These are phyloP conservation scores for Russula sp. DNA, from an alignment of 768 basidiomycete species.

Conservation along the genomic window DNA sequence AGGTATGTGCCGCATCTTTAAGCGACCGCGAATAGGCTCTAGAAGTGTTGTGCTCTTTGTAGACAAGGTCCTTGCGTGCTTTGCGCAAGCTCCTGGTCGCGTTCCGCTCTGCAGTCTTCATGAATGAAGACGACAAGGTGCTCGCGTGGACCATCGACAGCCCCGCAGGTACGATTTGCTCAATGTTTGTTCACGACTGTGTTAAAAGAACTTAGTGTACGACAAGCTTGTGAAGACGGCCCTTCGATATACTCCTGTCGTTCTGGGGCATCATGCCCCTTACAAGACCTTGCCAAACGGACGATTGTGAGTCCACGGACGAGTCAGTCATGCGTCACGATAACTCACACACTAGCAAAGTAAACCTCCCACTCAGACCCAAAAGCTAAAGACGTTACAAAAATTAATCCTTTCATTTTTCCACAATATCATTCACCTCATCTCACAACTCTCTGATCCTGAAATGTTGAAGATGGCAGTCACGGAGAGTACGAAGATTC, in stretches of 20 bases:
- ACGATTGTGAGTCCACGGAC: constrained; percentile 60
- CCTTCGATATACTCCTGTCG: constrained; percentile 84
- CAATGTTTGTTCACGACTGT: not conserved
- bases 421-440: constrained; percentile 73
- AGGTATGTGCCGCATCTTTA: constrained; percentile 42
- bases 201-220: constrained; percentile 58
- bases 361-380: constrained; percentile 77
- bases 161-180: constrained; percentile 50
- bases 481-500: constrained; percentile 77
- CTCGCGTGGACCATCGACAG: constrained; percentile 86
- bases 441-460: constrained; percentile 67
- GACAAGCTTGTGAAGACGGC: constrained; percentile 86
- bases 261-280: constrained; percentile 82
- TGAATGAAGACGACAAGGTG: constrained; percentile 78
- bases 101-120: constrained; percentile 84
- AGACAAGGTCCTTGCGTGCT: constrained; percentile 84
- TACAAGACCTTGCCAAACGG: constrained; percentile 79
- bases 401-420: constrained; percentile 88
- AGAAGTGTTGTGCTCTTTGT: constrained; percentile 6
- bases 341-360: constrained; percentile 35
- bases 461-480: constrained; percentile 65
- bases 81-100: constrained; percentile 81
- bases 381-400: constrained; percentile 78
- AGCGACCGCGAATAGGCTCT: not conserved
- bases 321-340: not conserved